Evolutionary conservation across 257 asterid genomes (phyloP).

Genomic region (Solanum clarkiae): DNA sequence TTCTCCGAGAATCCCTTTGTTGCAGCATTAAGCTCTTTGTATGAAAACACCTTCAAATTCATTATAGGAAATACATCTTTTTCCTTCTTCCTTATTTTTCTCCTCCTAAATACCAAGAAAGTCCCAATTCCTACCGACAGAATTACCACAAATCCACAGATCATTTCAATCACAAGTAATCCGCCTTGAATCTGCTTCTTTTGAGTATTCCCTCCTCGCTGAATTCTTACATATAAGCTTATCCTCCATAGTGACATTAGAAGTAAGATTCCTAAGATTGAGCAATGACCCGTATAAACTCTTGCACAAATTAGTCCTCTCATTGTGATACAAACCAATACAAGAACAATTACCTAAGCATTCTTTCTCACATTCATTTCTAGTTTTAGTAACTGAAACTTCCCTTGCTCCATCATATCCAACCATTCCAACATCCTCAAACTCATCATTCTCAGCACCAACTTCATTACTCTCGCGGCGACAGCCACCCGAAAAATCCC

Average conservation of each 20-base stretch:
- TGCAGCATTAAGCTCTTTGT: constrained; percentile 58
- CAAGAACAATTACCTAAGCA: constrained; percentile 67
- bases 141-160: constrained; percentile 36
- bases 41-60: constrained; percentile 50
- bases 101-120: constrained; percentile 30
- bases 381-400: constrained; percentile 29
- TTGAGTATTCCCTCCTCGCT: constrained; percentile 7
- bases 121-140: constrained; percentile 18
- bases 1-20: constrained; percentile 67
- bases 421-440: constrained; percentile 54
- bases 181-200: constrained; percentile 10
- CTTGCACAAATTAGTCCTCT: constrained; percentile 34
- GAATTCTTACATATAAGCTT: constrained; percentile 44
- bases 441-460: constrained; percentile 35
- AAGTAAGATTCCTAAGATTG: constrained; percentile 34
- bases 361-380: constrained; percentile 35
- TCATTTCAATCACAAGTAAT: constrained; percentile 24
- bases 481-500: constrained; percentile 61
- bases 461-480: constrained; percentile 14
- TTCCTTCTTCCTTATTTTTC: constrained; percentile 16
- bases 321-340: constrained; percentile 43
- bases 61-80: constrained; percentile 38
- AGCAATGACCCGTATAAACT: constrained; percentile 45
- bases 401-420: constrained; percentile 26
- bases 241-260: constrained; percentile 33